A percentile compares a stretch with the other conserved stretches of the same genome.
phyloP scores from a whole-genome alignment of 257 asterid genomes.

The Plantago major region DNA sequence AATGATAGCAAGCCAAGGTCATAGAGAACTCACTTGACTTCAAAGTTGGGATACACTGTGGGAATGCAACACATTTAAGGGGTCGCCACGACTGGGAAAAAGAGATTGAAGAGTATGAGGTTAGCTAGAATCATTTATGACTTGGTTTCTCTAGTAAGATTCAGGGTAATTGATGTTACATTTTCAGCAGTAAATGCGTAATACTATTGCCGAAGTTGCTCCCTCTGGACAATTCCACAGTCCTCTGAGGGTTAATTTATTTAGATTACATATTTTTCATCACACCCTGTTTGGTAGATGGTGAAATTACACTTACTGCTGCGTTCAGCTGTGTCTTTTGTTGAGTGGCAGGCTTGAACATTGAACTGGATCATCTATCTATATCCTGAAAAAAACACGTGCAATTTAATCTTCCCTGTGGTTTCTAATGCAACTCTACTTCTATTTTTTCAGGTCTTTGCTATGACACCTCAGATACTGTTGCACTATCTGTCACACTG shows the following conservation, averaged over 20 bases:
- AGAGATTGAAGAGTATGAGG: slow-evolving; percentile 82
- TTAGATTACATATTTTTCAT: not conserved
- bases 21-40: slow-evolving; percentile 65
- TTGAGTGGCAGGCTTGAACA: not conserved
- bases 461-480: slow-evolving; percentile 91
- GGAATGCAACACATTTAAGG: slow-evolving; percentile 48
- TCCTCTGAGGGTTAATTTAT: not conserved
- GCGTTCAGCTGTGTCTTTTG: slow-evolving; percentile 1
- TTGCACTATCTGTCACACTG: slow-evolving; percentile 73
- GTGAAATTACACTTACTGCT: slow-evolving; percentile 5
- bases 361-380: too few relatives aligned
- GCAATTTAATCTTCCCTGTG: too few relatives aligned
- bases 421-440: not conserved
- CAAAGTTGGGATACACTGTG: slow-evolving; percentile 66
- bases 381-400: too few relatives aligned
- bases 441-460: slow-evolving; percentile 68
- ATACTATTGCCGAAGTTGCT: slow-evolving; percentile 5
- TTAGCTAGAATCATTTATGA: slow-evolving; percentile 29
- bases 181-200: not conserved
- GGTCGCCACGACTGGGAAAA: slow-evolving; percentile 64
- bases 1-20: slow-evolving; percentile 86
- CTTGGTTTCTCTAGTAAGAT: slow-evolving; percentile 3
- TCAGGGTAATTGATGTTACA: not conserved
- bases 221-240: not conserved
- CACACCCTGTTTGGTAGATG: slow-evolving; percentile 7